phyloP scores from a whole-genome alignment of 2,329 filamentous ascomycete species.

The Neonectria sp. region DNA sequence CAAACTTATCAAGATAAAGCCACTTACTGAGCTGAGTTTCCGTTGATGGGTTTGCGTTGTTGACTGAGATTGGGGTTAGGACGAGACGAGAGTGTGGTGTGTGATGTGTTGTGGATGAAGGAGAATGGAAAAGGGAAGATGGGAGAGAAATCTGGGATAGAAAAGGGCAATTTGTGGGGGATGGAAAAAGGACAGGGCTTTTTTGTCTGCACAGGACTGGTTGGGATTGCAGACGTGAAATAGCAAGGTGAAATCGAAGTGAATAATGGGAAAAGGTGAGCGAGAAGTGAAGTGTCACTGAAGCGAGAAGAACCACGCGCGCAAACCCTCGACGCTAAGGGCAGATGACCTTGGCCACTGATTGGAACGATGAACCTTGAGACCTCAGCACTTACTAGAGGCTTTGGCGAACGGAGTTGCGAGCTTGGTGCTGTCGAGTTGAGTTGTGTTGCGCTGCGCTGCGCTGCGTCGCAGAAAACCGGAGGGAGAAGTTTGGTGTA shows the following conservation, averaged over 20 bases:
- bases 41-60: constrained; percentile 7
- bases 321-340: neutral
- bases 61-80: neutral
- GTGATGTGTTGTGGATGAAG: constrained; percentile 5
- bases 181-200: neutral
- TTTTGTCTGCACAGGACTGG: neutral
- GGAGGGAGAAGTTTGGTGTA: neutral
- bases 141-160: neutral
- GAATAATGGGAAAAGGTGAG: neutral
- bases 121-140: constrained; percentile 6
- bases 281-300: neutral
- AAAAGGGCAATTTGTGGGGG: neutral
- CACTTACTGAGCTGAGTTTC: constrained; percentile 3
- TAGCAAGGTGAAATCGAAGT: neutral
- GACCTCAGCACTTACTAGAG: neutral
- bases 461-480: neutral
- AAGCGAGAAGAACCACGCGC: neutral
- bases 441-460: neutral
- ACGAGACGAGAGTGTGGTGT: constrained; percentile 5
- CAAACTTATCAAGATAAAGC: neutral
- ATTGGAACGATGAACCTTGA: neutral
- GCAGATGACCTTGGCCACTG: neutral
- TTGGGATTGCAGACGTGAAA: neutral
- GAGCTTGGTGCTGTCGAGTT: neutral
- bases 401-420: neutral